Percentiles rank a stretch among this genome's conserved stretches.
Evolutionary conservation across 2,329 filamentous ascomycete genomes (phyloP).

Genomic region (Botrytis porri): DNA sequence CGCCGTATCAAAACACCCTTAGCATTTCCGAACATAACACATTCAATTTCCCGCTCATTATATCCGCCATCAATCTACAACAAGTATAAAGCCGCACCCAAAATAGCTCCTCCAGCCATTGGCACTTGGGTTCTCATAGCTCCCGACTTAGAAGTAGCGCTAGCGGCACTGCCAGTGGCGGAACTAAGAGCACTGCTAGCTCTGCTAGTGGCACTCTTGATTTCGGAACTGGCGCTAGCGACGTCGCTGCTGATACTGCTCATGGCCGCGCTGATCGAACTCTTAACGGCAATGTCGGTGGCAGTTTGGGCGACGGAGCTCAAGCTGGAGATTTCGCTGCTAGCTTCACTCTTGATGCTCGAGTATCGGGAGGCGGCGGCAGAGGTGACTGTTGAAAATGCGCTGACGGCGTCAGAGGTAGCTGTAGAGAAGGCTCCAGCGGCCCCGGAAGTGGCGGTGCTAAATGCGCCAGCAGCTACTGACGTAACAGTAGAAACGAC

Average conservation of each 20-base stretch:
- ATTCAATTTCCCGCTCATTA: not conserved
- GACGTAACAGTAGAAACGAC: not conserved
- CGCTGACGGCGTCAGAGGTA: not conserved
- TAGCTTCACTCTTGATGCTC: not conserved
- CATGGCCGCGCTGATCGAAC: conserved; percentile 13
- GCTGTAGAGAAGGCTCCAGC: not conserved
- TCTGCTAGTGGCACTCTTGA: not conserved
- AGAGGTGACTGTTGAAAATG: not conserved
- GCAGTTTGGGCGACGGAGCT: conserved; percentile 12
- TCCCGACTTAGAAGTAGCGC: conserved; percentile 12
- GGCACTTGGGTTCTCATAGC: conserved; percentile 20
- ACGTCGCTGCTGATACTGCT: conserved; percentile 12
- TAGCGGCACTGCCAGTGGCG: not conserved
- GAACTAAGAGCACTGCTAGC: not conserved
- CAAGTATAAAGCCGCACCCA: conserved; percentile 19
- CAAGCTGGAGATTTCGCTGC: conserved; percentile 13
- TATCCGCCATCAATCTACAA: conserved; percentile 16
- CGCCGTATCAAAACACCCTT: not conserved
- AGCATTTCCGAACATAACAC: not conserved
- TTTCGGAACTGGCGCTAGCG: not conserved
- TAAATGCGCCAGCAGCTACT: not conserved
- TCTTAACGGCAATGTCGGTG: conserved; percentile 7
- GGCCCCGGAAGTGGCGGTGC: not conserved
- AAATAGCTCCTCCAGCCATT: conserved; percentile 12
- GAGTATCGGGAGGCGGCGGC: conserved; percentile 4